Conservation (phyloP, 352 stramenopile genomes). For the Globisporangium camurandrum region DNA sequence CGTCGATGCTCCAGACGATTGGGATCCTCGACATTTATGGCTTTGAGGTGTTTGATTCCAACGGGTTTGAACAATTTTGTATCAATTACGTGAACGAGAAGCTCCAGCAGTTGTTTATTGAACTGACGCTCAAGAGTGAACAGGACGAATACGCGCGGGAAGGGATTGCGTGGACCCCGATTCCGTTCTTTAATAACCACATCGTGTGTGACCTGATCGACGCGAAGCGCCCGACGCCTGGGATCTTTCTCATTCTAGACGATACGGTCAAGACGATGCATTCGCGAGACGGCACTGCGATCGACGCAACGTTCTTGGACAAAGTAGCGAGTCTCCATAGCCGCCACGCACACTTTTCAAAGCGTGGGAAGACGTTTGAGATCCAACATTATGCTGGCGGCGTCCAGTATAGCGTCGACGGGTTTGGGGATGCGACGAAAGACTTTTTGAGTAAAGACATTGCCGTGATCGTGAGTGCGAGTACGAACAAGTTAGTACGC, state of each 20-base stretch:
- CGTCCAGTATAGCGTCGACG: constrained; percentile 78
- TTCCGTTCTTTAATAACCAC: constrained; percentile 92
- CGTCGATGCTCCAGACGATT: constrained; percentile 61
- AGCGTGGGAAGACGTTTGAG: constrained; percentile 80
- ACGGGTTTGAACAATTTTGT: constrained; percentile 91
- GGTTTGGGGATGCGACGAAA: constrained; percentile 76
- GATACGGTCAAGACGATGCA: constrained; percentile 87
- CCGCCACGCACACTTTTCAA: constrained; percentile 70
- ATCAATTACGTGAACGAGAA: constrained; percentile 92
- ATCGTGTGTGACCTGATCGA: constrained; percentile 86
- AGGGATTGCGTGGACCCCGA: constrained; percentile 86
- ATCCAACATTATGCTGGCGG: constrained; percentile 84
- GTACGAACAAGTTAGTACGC: constrained; percentile 77
- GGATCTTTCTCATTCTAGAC: constrained; percentile 81
- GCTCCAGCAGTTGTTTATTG: constrained; percentile 89
- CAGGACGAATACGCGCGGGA: constrained; percentile 96
- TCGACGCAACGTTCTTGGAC: constrained; percentile 77
- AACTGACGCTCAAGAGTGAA: constrained; percentile 84
- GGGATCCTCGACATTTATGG: constrained; percentile 96
- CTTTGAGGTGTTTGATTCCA: constrained; percentile 94
- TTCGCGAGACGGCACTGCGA: constrained; percentile 65
- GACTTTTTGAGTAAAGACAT: constrained; percentile 84
- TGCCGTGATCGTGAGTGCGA: constrained; percentile 70
- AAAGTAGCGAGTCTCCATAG: constrained; percentile 66
- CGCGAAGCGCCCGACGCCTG: constrained; percentile 54